Evolutionary conservation across 768 basidiomycete species (phyloP).

Genomic region (Rhizopogon salebrosus): DNA sequence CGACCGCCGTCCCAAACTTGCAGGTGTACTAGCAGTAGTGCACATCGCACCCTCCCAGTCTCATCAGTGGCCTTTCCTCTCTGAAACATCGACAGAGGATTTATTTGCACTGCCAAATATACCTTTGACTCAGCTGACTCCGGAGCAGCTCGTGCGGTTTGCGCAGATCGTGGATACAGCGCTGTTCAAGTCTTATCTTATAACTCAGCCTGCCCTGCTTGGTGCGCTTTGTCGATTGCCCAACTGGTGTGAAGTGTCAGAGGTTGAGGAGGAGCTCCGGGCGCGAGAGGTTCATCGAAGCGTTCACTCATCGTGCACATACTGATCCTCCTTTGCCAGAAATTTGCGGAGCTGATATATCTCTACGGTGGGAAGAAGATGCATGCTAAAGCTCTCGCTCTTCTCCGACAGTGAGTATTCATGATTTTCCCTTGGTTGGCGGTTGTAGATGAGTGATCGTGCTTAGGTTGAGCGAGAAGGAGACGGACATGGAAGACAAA

Average conservation of each 20-base stretch:
- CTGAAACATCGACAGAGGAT: slow-evolving; percentile 66
- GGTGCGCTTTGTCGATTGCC: slow-evolving; percentile 85
- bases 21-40: slow-evolving; percentile 67
- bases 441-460: neutral
- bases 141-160: slow-evolving; percentile 81
- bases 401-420: slow-evolving; percentile 73
- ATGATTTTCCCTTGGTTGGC: neutral
- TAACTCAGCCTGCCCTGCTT: slow-evolving; percentile 74
- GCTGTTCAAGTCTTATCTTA: slow-evolving; percentile 87
- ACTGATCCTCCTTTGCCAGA: slow-evolving; percentile 45
- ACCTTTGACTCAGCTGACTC: slow-evolving; percentile 64
- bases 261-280: slow-evolving; percentile 84
- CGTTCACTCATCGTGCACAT: neutral
- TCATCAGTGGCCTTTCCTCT: slow-evolving; percentile 62
- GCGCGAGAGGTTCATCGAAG: slow-evolving; percentile 58
- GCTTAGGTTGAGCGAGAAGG: slow-evolving; percentile 72
- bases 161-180: slow-evolving; percentile 96
- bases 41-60: slow-evolving; percentile 66
- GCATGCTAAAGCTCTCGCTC: slow-evolving; percentile 81
- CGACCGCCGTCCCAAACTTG: slow-evolving; percentile 84
- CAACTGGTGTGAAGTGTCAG: slow-evolving; percentile 96
- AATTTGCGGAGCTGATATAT: slow-evolving; percentile 86
- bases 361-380: slow-evolving; percentile 94
- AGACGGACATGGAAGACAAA: slow-evolving; percentile 73
- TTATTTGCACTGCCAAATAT: slow-evolving; percentile 76